These are phyloP conservation scores for Paraconiothyrium sp. DNA, from an alignment of 2,329 filamentous ascomycete genomes.

Conservation along the genomic window DNA sequence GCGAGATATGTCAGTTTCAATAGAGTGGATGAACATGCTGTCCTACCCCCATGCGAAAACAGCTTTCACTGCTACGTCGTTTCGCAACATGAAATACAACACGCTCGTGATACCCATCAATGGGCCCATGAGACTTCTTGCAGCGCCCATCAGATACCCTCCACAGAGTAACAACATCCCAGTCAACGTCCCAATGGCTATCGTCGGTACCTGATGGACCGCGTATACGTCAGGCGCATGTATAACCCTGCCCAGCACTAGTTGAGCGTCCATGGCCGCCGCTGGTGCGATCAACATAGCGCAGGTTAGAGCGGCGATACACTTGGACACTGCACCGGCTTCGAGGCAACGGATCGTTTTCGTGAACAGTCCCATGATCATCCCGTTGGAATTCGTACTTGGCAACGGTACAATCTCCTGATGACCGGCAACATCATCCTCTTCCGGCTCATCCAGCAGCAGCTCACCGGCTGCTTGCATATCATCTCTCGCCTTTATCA, in stretches of 20 bases:
- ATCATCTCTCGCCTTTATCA: conserved; percentile 5
- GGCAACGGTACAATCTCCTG: not conserved
- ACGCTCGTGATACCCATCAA: conserved; percentile 32
- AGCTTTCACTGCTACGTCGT: conserved; percentile 27
- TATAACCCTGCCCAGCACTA: not conserved
- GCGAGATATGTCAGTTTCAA: not conserved
- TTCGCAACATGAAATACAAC: conserved; percentile 33
- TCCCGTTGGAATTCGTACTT: not conserved
- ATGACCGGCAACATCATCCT: not conserved
- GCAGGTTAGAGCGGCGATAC: not conserved
- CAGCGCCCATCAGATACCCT: conserved; percentile 10
- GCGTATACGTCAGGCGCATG: not conserved
- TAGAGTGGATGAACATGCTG: not conserved
- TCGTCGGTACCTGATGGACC: not conserved
- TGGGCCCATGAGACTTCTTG: conserved; percentile 19
- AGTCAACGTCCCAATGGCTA: conserved; percentile 7
- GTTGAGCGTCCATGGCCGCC: not conserved
- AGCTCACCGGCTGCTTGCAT: not conserved
- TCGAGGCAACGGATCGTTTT: not conserved
- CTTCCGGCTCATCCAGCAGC: not conserved
- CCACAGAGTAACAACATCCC: conserved; percentile 9
- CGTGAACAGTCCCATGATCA: not conserved
- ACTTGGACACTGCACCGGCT: not conserved
- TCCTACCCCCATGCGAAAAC: conserved; percentile 33
- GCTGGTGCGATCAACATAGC: not conserved